Base-by-base conservation (phyloP, 768 basidiomycete genomes). In the Leucocoprinus leucothites region DNA sequence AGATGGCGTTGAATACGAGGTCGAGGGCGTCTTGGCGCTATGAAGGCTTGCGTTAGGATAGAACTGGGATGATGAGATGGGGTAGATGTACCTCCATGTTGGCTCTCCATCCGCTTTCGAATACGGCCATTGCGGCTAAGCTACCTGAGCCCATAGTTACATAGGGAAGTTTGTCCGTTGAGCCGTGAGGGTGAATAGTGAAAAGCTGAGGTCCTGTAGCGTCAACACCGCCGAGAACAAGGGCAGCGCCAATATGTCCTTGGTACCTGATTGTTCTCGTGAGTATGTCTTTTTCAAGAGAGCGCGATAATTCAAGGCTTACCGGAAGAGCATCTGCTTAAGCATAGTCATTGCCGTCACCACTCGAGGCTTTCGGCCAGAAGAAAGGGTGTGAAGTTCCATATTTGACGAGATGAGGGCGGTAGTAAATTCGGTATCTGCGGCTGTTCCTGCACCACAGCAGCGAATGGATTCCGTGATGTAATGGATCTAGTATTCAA, bases 341-440 rank as follows among this genome's bases (percentile, higher is more conserved):
- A 98, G 77, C 93, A 98, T 91, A 3, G 96, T 98, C 96, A 99
- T 98, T 4, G 96, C 97, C 0, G 97, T 97, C 48, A 96, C 93
- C 18, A 99, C 94, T 57, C 87, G 82, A 3, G 96, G 94, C 70
- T 91, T 93, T 56, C 96, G 76, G 21, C 94, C 95, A 26, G 91
- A 94, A 16, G 90, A 88, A 26, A 98, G 81, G 1, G 85, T 82
- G 66, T 98, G 96, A 13, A 99, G 78, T 69, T 94, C 92, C 71
- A 99, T 91, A 72, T 97, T 97, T 38, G 92, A 94, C 1, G 92
- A 92, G 67, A 99, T 98, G 66, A 94, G 81, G 13, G 92, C 93
- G 45, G 97, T 98, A 31, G 86, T 87, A 65, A 94, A 94, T 69
- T 96, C 94, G 0, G 96, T 98, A 67, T 99, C 97, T 7, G 97